Evolutionary conservation across 108 stramenopile species (phyloP), one percentile per base, ranked within the genome.

Genomic region (Fragilaria crotonensis): DNA sequence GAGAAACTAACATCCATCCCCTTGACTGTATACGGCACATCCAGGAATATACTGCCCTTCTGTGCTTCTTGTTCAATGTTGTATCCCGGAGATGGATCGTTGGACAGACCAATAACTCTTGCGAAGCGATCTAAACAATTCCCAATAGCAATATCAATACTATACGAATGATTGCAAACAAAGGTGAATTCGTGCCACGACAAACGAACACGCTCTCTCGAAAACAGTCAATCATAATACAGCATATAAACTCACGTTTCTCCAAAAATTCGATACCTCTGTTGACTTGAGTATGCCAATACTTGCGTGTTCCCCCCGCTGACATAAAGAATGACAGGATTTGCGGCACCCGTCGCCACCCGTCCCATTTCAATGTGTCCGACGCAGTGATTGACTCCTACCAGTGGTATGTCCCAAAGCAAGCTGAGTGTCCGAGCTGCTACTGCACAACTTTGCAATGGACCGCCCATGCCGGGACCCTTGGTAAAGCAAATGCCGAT

Each of bases 341-440:
- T 87, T 25, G 74, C 23, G 2, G 82, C 70, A 14, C 70, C 75
- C 2, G 94, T 93, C 14, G 93, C 95, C 46, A 97, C 79, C 27
- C 99, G 81, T 23, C 97, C 99, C 99, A 99, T 99, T 89, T 99
- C 99, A 60, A 99, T 97, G 69, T 99, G 99, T 17, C 89, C 99
- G 3, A 99, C 94, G 76, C 99, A 99, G 66, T 99, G 99, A 77
- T 99, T 99, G 64, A 97, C 96, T 0, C 79, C 93, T 1, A 99
- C 75, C 32, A 99, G 57, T 11, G 97, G 97, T 26, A 91, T 56
- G 4, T 88, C 75, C 95, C 94, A 98, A 46, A 98, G 51, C 52
- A 93, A 60, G 0, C 84, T 71, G 33, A 95, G 63, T 1, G 85
- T 84, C 1, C 94, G 79, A 18, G 96, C 93, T 25, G 83, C 84